Percentiles rank a stretch among this genome's conserved stretches.
These are phyloP conservation scores for Pseudevernia furfuracea DNA, from an alignment of 495 filamentous ascomycete genomes.

Conservation along the genomic window DNA sequence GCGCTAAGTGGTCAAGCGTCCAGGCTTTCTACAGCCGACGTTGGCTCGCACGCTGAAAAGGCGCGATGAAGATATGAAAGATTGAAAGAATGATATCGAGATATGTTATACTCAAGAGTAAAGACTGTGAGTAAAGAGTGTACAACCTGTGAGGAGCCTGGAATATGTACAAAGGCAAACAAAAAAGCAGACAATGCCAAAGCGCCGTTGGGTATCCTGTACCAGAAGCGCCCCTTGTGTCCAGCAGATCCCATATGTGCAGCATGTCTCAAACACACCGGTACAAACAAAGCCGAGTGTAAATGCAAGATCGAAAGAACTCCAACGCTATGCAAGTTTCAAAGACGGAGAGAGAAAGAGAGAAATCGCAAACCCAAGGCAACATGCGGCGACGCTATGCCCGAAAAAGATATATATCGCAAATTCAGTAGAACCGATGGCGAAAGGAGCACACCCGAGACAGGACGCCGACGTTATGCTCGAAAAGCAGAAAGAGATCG, in stretches of 20 bases:
- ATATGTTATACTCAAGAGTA: no score
- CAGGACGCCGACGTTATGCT: neutral
- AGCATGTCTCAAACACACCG: neutral
- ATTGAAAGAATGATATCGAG: no score
- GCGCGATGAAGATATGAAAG: no score
- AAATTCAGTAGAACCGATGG: no score
- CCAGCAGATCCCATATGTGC: neutral
- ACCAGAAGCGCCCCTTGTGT: neutral
- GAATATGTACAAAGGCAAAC: neutral
- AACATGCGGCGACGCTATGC: neutral
- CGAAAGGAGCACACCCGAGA: no score
- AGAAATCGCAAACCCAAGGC: neutral
- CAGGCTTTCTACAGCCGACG: no score
- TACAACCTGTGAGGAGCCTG: neutral
- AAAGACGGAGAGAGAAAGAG: neutral
- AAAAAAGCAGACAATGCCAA: neutral
- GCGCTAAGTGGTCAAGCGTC: no score
- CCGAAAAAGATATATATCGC: no score
- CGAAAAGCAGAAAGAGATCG: neutral
- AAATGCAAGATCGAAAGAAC: neutral
- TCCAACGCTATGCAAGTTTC: slow-evolving; percentile 2
- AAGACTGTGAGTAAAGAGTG: neutral
- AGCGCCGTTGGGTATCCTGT: neutral
- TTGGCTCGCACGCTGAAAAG: no score
- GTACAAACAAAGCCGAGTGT: neutral